Evolutionary conservation across 352 stramenopile species (phyloP), one percentile per base, ranked within the genome.

Genomic region (Aphanomyces astaci): DNA sequence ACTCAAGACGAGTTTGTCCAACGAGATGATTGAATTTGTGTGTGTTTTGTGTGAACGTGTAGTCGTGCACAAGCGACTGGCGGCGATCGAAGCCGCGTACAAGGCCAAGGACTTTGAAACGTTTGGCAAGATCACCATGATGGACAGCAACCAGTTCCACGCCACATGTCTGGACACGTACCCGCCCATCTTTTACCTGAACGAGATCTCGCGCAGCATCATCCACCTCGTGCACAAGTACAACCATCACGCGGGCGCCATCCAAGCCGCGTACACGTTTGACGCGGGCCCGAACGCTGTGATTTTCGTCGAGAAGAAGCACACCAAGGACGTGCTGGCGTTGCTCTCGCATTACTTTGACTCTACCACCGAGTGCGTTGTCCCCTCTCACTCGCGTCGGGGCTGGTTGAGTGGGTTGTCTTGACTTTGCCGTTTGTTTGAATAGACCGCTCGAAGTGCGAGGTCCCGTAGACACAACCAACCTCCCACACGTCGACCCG

Each of bases 151-250:
- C 81, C 93, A 98, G 73, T 99, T 99, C 76, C 97, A 99, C 79
- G 91, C 96, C 40, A 98, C 90, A 32, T 99, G 97, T 74, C 80
- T 99, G 11, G 96, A 99, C 77, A 99, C 96, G 19, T 98, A 89
- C 72, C 97, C 97, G 53, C 96, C 97, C 5, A 99, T 99, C 69
- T 98, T 98, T 75, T 99, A 99, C 77, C 91, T 99, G 82, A 99
- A 98, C 77, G 94, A 98, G 68, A 71, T 92, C 36, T 96, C 88
- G 28, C 78, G 78, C 45, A 73, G 74, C 55, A 86, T 96, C 67
- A 84, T 94, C 54, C 59, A 75, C 43, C 69, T 98, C 11, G 85
- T 99, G 32, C 94, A 99, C 79, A 81, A 76, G 52, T 98, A 98
- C 78, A 99, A 99, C 78, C 74, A 82, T 27, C 81, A 78, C 72